phyloP scores from a whole-genome alignment of 129 eudicot species.

The Pseudognaphalium luteoalbum region DNA sequence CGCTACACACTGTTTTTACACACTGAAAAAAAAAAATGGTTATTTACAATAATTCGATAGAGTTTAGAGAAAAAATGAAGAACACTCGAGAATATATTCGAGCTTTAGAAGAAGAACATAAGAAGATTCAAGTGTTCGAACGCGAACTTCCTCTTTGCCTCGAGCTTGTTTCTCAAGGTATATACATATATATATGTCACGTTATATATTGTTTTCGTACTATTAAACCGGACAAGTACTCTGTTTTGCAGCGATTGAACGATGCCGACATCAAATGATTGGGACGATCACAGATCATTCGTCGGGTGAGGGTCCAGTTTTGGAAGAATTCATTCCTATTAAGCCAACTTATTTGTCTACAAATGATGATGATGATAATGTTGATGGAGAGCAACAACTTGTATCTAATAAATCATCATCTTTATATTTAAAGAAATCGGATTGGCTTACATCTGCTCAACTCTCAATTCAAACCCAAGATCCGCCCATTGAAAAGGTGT shows the following conservation, averaged over 20 bases:
- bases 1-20: neutral
- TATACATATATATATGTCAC: neutral
- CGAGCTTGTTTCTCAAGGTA: conserved; percentile 83
- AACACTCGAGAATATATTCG: conserved; percentile 48
- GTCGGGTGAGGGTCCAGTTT: conserved; percentile 61
- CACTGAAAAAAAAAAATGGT: conserved; percentile 22
- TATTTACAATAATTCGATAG: conserved; percentile 24
- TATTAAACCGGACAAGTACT: neutral
- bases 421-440: conserved; percentile 51
- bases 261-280: conserved; percentile 60
- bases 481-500: conserved; percentile 58
- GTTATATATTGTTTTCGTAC: neutral
- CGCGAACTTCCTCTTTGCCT: conserved; percentile 95
- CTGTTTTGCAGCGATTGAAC: conserved; percentile 64
- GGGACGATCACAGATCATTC: conserved; percentile 44
- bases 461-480: conserved; percentile 84
- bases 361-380: conserved; percentile 32
- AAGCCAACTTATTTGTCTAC: conserved; percentile 47
- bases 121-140: conserved; percentile 76
- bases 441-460: conserved; percentile 95
- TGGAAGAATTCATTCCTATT: conserved; percentile 81
- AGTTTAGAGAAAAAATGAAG: conserved; percentile 47
- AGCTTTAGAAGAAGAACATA: conserved; percentile 69
- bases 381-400: neutral
- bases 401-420: conserved; percentile 9